A percentile compares a stretch with the other conserved stretches of the same genome.
Conservation (phyloP, 495 filamentous ascomycete genomes). For the Rhizodiscina lignyota region DNA sequence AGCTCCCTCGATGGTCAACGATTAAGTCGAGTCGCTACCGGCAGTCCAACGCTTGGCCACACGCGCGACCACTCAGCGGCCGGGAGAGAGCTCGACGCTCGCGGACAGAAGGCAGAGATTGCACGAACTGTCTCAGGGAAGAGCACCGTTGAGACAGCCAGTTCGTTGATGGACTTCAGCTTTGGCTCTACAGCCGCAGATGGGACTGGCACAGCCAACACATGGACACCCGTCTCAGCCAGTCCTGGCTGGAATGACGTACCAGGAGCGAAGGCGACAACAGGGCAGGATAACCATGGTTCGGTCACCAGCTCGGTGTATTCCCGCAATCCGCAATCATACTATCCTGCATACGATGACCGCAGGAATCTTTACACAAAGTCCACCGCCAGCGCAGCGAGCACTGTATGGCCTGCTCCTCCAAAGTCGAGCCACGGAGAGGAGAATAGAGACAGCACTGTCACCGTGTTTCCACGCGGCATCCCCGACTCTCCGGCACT, state of each 20-base stretch:
- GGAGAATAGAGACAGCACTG: background rate
- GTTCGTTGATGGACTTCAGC: background rate
- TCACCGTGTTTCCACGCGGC: background rate
- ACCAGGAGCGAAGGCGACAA: too few species aligned
- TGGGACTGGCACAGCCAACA: conserved; percentile 6
- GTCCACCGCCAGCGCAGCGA: conserved; percentile 8
- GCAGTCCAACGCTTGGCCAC: conserved; percentile 48
- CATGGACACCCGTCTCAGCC: conserved; percentile 10
- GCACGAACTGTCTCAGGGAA: conserved; percentile 10
- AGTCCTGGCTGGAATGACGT: too few species aligned
- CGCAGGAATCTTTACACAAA: too few species aligned
- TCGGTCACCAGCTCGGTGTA: conserved; percentile 32
- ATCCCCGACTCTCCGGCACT: background rate
- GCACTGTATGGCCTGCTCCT: conserved; percentile 9
- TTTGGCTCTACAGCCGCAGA: background rate
- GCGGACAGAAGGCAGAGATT: conserved; percentile 30
- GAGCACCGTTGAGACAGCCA: conserved; percentile 7
- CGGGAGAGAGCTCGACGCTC: conserved; percentile 12
- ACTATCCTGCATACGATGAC: conserved; percentile 15
- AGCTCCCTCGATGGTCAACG: conserved; percentile 28
- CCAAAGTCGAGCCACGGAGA: too few species aligned
- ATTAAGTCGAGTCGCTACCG: conserved; percentile 41
- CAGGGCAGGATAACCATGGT: conserved; percentile 24
- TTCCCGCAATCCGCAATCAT: conserved; percentile 9
- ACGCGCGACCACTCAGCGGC: conserved; percentile 10